phyloP scores from a whole-genome alignment of 352 stramenopile species.

The Globisporangium camurandrum region DNA sequence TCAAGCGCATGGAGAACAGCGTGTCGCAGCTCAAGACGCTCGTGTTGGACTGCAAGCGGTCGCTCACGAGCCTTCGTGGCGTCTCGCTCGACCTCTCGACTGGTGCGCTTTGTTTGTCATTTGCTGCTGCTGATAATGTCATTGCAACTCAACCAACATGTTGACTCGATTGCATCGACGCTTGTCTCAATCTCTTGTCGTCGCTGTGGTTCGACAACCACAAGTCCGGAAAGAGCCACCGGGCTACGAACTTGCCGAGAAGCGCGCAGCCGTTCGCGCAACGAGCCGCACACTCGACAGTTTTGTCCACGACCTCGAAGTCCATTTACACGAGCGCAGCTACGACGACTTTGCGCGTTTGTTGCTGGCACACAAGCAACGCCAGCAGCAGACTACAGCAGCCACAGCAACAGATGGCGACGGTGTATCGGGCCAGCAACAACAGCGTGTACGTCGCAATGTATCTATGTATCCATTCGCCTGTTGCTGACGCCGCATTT shows the following conservation, averaged over 20 bases:
- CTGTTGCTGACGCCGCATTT: neutral
- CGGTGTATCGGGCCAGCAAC: conserved; percentile 30
- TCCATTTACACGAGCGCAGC: conserved; percentile 53
- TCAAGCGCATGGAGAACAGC: conserved; percentile 82
- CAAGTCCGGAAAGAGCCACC: conserved; percentile 27
- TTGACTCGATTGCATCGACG: neutral
- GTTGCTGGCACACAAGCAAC: conserved; percentile 33
- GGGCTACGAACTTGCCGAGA: conserved; percentile 37
- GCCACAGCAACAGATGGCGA: conserved; percentile 24
- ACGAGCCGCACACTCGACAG: conserved; percentile 43
- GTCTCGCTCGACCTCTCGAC: conserved; percentile 37
- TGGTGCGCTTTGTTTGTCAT: conserved; percentile 15
- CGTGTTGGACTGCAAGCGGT: conserved; percentile 69
- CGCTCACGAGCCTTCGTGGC: conserved; percentile 44
- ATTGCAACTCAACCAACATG: neutral
- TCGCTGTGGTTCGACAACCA: no score
- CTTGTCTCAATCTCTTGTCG: neutral
- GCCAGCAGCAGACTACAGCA: conserved; percentile 31
- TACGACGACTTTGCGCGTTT: conserved; percentile 53
- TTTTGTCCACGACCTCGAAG: conserved; percentile 65
- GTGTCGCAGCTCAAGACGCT: conserved; percentile 72
- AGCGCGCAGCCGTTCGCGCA: conserved; percentile 33
- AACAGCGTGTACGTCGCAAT: conserved; percentile 25
- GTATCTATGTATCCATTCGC: neutral
- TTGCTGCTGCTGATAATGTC: neutral